Percentiles rank a stretch among this genome's conserved stretches.
Conservation (phyloP, 164 flowering plant genomes). For the Platanus orientalis region DNA sequence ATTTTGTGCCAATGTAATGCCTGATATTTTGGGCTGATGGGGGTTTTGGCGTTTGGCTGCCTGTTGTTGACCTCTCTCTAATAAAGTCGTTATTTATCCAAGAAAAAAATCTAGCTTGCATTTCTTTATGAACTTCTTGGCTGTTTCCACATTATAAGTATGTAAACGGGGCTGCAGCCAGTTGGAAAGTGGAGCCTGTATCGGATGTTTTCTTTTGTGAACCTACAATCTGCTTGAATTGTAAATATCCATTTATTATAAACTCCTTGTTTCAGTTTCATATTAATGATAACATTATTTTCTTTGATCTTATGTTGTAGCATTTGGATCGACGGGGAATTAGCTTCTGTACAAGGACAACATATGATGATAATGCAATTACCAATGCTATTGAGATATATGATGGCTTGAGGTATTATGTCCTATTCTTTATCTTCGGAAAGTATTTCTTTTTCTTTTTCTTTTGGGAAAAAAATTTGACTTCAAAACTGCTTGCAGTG, state of each 20-base stretch:
- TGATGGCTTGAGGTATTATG: conserved; percentile 42
- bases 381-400: conserved; percentile 73
- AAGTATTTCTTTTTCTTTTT: neutral
- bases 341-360: conserved; percentile 60
- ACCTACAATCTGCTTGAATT: no score
- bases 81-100: no score
- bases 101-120: no score
- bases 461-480: conserved; percentile 1
- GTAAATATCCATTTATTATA: neutral
- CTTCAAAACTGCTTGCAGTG: conserved; percentile 31
- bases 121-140: no score
- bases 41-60: no score
- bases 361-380: conserved; percentile 62
- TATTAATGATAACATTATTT: neutral
- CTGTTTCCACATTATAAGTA: no score
- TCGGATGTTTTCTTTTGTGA: no score
- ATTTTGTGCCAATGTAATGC: no score
- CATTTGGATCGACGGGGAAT: conserved; percentile 53
- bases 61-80: no score
- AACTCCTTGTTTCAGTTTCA: neutral
- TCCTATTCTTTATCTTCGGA: neutral
- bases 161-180: no score
- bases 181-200: no score
- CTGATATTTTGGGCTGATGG: no score
- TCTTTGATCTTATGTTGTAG: conserved; percentile 27